phyloP scores from a whole-genome alignment of 2,329 filamentous ascomycete genomes.

The Cercospora zeina region DNA sequence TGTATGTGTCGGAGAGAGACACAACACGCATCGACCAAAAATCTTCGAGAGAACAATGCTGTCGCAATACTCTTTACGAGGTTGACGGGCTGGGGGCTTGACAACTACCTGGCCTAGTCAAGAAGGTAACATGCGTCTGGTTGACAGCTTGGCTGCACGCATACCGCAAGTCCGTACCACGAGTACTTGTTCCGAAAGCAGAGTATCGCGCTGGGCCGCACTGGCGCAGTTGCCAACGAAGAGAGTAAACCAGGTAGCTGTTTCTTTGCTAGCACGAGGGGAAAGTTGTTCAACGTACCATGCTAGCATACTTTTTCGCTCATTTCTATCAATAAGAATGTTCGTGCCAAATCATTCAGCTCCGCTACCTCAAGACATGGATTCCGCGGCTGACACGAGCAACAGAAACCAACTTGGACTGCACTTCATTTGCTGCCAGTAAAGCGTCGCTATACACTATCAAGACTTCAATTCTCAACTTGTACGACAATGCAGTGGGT shows the following conservation, averaged over 20 bases:
- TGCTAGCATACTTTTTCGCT: neutral
- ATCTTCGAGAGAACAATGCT: neutral
- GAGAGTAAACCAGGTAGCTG: neutral
- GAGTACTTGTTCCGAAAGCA: neutral
- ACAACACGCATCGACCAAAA: neutral
- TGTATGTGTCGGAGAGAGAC: neutral
- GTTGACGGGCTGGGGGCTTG: neutral
- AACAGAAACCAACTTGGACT: neutral
- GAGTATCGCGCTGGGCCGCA: neutral
- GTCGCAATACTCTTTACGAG: neutral
- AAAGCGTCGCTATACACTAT: neutral
- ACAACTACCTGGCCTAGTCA: neutral
- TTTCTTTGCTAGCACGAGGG: neutral
- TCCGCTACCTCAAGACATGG: neutral
- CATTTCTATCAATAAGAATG: neutral
- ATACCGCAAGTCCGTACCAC: neutral
- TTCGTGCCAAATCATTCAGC: neutral
- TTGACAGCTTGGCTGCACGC: neutral
- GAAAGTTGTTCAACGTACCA: neutral
- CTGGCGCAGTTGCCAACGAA: neutral
- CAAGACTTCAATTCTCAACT: neutral
- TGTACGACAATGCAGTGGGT: conserved; percentile 9
- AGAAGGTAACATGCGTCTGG: neutral
- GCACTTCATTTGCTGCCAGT: neutral
- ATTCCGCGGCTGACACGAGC: neutral